Evolutionary conservation across 495 filamentous ascomycete genomes (phyloP).

Genomic region (Penicillium robsamsonii): DNA sequence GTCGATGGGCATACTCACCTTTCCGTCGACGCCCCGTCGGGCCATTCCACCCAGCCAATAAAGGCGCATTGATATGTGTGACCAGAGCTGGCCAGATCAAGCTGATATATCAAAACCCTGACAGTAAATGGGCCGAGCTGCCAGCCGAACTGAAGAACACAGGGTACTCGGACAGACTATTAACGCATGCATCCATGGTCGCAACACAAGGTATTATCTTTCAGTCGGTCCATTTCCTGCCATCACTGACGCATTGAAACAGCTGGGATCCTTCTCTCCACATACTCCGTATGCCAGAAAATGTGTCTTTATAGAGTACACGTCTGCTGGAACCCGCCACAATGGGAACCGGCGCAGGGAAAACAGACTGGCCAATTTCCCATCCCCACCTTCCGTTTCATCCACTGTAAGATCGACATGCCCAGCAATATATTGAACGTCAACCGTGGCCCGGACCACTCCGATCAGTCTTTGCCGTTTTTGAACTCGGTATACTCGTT

Average conservation of each 20-base stretch:
- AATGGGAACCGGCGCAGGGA: constrained; percentile 37
- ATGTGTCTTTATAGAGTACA: constrained; percentile 60
- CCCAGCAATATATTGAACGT: constrained; percentile 33
- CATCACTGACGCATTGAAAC: not conserved
- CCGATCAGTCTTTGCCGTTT: constrained; percentile 31
- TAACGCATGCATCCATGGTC: constrained; percentile 79
- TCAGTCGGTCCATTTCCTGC: not conserved
- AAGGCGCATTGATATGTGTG: constrained; percentile 67
- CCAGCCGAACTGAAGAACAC: constrained; percentile 67
- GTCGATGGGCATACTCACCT: constrained; percentile 52
- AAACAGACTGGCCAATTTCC: constrained; percentile 40
- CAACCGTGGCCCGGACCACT: constrained; percentile 24
- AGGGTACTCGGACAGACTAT: constrained; percentile 61
- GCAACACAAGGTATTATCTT: constrained; percentile 60
- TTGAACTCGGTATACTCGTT: constrained; percentile 54
- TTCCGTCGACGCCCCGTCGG: constrained; percentile 52
- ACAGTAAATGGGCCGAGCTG: constrained; percentile 64
- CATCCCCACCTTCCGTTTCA: constrained; percentile 43
- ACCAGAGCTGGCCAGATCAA: constrained; percentile 67
- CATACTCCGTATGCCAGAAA: constrained; percentile 65
- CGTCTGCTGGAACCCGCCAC: constrained; percentile 47
- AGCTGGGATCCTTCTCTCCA: constrained; percentile 61
- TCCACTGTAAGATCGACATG: constrained; percentile 42
- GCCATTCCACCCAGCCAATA: constrained; percentile 65
- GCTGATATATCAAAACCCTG: constrained; percentile 67